A percentile compares a stretch with the other conserved stretches of the same genome.
phyloP scores from a whole-genome alignment of 768 basidiomycete species.

The Hypholoma fasciculare region DNA sequence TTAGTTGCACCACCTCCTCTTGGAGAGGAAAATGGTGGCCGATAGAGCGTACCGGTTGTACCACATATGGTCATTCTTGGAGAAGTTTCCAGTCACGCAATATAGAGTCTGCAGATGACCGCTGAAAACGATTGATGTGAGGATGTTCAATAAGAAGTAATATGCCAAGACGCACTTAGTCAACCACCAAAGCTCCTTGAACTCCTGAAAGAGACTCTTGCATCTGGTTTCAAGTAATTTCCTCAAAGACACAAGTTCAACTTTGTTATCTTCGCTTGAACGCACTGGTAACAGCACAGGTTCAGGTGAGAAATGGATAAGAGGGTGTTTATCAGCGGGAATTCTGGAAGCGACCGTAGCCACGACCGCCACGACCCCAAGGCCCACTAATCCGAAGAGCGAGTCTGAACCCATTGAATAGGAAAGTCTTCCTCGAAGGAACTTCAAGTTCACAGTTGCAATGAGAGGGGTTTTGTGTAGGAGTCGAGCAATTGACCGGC shows the following conservation, averaged over 20 bases:
- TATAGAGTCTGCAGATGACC: slow-evolving; percentile 68
- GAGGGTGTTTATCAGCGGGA: slow-evolving; percentile 22
- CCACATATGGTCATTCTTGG: slow-evolving; percentile 51
- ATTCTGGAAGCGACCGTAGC: slow-evolving; percentile 26
- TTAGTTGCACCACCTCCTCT: neutral
- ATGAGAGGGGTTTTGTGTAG: too few species aligned
- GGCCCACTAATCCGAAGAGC: slow-evolving; percentile 25
- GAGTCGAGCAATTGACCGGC: too few species aligned
- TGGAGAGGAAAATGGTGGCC: neutral
- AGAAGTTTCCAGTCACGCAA: slow-evolving; percentile 60
- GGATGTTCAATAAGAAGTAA: neutral
- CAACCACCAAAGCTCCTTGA: slow-evolving; percentile 51
- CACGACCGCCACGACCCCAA: slow-evolving; percentile 35
- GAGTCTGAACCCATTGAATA: slow-evolving; percentile 14
- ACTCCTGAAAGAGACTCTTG: slow-evolving; percentile 40
- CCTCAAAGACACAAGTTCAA: slow-evolving; percentile 35
- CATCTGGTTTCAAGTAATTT: slow-evolving; percentile 41
- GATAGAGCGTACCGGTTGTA: slow-evolving; percentile 49
- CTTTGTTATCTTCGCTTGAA: slow-evolving; percentile 27
- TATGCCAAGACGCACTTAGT: slow-evolving; percentile 35
- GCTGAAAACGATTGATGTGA: slow-evolving; percentile 27
- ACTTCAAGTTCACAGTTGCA: too few species aligned
- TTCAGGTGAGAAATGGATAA: slow-evolving; percentile 40
- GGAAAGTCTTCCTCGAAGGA: neutral
- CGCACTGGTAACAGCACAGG: slow-evolving; percentile 36